Evolutionary conservation across 139 green algal genomes (phyloP), one percentile per base, ranked within the genome.

Genomic region (Volvox reticuliferus): DNA sequence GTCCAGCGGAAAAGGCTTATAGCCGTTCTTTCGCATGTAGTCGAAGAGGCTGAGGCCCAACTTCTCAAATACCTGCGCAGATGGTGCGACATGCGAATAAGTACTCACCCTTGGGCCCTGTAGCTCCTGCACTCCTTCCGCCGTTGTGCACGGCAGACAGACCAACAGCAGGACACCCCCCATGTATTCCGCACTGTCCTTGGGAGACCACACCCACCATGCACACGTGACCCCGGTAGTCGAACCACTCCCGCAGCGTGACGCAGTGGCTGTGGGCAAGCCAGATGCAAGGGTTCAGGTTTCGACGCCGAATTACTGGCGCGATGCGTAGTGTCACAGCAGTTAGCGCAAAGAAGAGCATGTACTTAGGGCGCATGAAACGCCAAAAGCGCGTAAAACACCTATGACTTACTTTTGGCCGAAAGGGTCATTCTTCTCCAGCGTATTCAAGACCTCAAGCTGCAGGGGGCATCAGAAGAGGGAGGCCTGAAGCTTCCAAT

Each of bases 211-310:
- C 73, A 82, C 91, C 80, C 88, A 98, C 98, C 97, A 99, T 99
- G 95, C 98, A 99, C 3, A 99, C 96, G 91, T 99, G 98, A 0
- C 97, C 96, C 13, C 97, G 92, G 95, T 99, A 99, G 90, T 99
- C 95, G 91, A 99, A 99, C 98, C 98, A 99, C 82, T 98, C 95
- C 28, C 95, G 94, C 50, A 99, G 91, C 30, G 92, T 88, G 2
- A 99, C 97, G 87, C 97, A 99, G 91, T 98, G 92, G 32, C 92
- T 95, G 91, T 30, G 1, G 61, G 44, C 44, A 55, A 9, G 44
- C 9, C 44, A 55, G 9, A 55, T 14, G 9, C 44, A 9, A 55
- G 44, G 44, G 44, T 9, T 55, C 44, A 55, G 9, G 44, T 5
- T 55, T 55, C 9, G 5, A 55, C 44, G 44, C 44, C 44, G 44